Conservation (phyloP, 352 stramenopile genomes). For the Phytopythium vexans region DNA sequence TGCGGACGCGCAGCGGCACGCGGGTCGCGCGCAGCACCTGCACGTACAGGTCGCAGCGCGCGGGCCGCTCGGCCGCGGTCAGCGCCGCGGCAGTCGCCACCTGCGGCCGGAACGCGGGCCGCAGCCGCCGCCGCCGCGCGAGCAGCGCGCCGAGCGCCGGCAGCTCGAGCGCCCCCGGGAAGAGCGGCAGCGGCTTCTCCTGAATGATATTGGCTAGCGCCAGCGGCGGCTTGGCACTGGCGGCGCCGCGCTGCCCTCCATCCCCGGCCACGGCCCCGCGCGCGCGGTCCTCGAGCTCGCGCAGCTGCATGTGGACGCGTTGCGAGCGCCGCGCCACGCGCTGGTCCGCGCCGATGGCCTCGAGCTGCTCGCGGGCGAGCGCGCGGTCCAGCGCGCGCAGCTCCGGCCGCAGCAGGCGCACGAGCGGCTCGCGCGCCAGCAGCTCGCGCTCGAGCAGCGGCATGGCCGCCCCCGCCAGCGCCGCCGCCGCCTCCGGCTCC, state of each 20-base stretch:
- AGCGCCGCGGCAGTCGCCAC: slow-evolving; percentile 4
- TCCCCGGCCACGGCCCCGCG: too few species aligned
- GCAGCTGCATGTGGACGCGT: slow-evolving; percentile 45
- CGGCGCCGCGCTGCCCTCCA: neutral
- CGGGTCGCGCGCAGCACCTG: slow-evolving; percentile 82
- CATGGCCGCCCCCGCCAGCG: slow-evolving; percentile 62
- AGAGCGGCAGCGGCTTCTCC: slow-evolving; percentile 77
- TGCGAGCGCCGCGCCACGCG: slow-evolving; percentile 50
- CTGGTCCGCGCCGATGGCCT: slow-evolving; percentile 12
- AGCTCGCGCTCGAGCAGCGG: slow-evolving; percentile 63
- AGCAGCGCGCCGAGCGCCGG: slow-evolving; percentile 55
- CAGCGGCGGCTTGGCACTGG: neutral
- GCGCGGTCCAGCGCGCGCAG: slow-evolving; percentile 52
- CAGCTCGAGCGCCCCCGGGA: slow-evolving; percentile 65
- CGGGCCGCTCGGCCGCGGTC: slow-evolving; percentile 49
- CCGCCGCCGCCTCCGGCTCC: slow-evolving; percentile 16
- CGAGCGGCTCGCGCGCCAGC: slow-evolving; percentile 43
- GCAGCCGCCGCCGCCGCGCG: slow-evolving; percentile 41
- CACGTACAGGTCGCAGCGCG: slow-evolving; percentile 71
- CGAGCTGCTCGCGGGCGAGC: slow-evolving; percentile 39
- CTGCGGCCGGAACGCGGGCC: slow-evolving; percentile 29
- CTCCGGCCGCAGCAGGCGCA: slow-evolving; percentile 63
- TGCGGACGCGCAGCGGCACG: slow-evolving; percentile 50
- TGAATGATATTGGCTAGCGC: slow-evolving; percentile 75
- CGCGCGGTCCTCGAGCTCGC: slow-evolving; percentile 65